phyloP scores from a whole-genome alignment of 2,329 filamentous ascomycete species.

The Pseudocercospora eumusae region DNA sequence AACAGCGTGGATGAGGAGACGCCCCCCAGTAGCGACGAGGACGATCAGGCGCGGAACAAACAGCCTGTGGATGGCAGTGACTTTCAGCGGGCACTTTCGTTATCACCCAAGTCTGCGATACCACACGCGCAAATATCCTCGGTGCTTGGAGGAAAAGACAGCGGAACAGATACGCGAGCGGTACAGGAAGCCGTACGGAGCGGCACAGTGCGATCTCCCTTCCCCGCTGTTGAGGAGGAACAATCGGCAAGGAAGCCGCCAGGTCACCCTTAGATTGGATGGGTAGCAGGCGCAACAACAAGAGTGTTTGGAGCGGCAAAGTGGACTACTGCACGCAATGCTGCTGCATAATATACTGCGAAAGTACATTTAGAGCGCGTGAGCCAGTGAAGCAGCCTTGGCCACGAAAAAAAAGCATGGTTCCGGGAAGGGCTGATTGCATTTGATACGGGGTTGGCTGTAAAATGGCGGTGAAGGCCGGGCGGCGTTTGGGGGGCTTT shows the following conservation, averaged over 20 bases:
- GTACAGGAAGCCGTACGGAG: conserved; percentile 35
- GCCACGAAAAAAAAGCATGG: conserved; percentile 23
- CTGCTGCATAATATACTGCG: conserved; percentile 11
- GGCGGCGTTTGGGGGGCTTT: background rate
- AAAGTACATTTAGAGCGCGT: conserved; percentile 12
- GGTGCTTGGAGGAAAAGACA: conserved; percentile 26
- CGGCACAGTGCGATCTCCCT: conserved; percentile 35
- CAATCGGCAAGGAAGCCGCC: conserved; percentile 22
- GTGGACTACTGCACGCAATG: conserved; percentile 13
- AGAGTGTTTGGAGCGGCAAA: conserved; percentile 12
- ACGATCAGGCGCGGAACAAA: conserved; percentile 33
- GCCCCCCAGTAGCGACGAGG: conserved; percentile 41
- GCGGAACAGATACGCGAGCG: conserved; percentile 31
- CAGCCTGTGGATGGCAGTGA: conserved; percentile 24
- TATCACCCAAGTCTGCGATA: conserved; percentile 31
- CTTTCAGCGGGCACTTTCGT: conserved; percentile 31
- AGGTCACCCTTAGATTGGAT: conserved; percentile 30
- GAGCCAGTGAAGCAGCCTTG: conserved; percentile 22
- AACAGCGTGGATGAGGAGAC: conserved; percentile 26
- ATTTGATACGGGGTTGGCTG: conserved; percentile 10
- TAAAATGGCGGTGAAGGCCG: conserved; percentile 22
- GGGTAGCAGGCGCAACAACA: conserved; percentile 4
- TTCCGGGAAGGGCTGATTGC: conserved; percentile 13
- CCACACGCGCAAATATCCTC: conserved; percentile 33
- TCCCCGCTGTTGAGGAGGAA: conserved; percentile 35